These are phyloP conservation scores for Craterostigma plantagineum DNA, from an alignment of 257 asterid species.

Conservation along the genomic window DNA sequence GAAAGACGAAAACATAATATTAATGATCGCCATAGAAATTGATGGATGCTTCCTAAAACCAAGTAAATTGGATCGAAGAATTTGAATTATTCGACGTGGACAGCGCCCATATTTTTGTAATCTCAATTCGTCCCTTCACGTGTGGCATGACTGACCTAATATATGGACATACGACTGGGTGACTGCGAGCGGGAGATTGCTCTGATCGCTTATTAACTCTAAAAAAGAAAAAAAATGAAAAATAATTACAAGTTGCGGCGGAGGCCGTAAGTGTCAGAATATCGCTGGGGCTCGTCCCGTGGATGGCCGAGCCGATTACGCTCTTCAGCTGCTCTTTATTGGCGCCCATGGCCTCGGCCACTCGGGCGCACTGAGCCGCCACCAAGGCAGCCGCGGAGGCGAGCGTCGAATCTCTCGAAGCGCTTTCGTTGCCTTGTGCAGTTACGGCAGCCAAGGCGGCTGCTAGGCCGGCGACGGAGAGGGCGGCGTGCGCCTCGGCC, in stretches of 20 bases:
- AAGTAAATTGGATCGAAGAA: no score
- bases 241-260: constrained; percentile 55
- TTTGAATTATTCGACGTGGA: no score
- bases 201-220: no score
- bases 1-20: no score
- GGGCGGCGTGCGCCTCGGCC: constrained; percentile 85
- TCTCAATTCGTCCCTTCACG: no score
- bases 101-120: no score
- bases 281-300: constrained; percentile 38
- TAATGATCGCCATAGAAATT: no score
- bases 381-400: constrained; percentile 85
- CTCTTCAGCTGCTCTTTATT: constrained; percentile 56
- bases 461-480: constrained; percentile 89
- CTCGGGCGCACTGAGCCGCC: constrained; percentile 81
- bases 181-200: no score
- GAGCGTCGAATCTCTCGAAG: constrained; percentile 40
- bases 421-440: constrained; percentile 30
- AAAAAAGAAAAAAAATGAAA: no score
- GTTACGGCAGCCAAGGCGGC: constrained; percentile 86
- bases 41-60: no score
- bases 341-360: constrained; percentile 96
- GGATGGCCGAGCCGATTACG: constrained; percentile 54
- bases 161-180: no score
- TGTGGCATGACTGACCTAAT: no score
- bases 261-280: constrained; percentile 65